Conservation (phyloP, 176 grass and related monocot species). For the Carex myosuroides region DNA sequence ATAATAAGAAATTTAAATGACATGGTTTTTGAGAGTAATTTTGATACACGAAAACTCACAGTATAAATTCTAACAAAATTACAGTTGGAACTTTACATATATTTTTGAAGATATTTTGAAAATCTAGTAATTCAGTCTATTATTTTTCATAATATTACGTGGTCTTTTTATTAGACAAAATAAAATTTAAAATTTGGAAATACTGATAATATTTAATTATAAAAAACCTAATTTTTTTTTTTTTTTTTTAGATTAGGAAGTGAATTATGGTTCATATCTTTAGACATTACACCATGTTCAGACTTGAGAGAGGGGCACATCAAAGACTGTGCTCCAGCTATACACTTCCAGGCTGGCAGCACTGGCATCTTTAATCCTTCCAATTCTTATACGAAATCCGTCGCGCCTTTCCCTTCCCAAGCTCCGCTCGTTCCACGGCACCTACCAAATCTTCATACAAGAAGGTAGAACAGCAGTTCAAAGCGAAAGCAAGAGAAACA, state of each 20-base stretch:
- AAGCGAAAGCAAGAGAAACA: not conserved
- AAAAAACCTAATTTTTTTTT: too few species aligned
- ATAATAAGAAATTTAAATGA: not conserved
- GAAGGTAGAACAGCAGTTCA: not conserved
- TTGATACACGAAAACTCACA: not conserved
- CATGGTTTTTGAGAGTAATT: not conserved
- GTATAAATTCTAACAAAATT: not conserved
- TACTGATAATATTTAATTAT: too few species aligned
- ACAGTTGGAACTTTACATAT: not conserved
- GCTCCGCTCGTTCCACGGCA: not conserved
- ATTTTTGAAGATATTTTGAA: not conserved
- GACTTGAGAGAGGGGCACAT: not conserved
- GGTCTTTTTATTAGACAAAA: not conserved
- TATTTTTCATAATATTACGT: not conserved
- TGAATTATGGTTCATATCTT: not conserved
- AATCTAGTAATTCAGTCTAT: not conserved
- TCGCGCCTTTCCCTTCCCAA: not conserved
- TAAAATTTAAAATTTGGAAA: not conserved
- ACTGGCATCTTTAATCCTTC: conserved; percentile 9
- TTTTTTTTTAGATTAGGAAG: not conserved
- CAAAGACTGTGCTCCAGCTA: conserved; percentile 19
- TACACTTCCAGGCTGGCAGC: conserved; percentile 19
- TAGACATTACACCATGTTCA: not conserved
- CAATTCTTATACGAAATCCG: conserved; percentile 12
- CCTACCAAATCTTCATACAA: not conserved